Evolutionary conservation across 345 rosid species (phyloP).

Genomic region (Noccaea bulbosa): DNA sequence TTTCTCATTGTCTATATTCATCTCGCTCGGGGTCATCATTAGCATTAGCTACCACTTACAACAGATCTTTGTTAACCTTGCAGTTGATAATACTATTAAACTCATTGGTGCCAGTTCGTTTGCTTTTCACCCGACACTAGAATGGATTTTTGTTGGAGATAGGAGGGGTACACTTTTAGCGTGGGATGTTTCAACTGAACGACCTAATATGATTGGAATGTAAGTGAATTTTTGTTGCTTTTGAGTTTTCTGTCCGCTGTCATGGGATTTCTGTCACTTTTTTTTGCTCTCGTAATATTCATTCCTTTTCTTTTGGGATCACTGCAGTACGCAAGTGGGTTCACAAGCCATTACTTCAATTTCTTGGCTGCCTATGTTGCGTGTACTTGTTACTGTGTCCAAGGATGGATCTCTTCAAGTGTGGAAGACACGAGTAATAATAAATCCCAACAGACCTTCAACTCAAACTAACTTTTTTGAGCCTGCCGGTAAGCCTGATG

Average conservation of each 20-base stretch:
- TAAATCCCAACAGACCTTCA: slow-evolving; percentile 89
- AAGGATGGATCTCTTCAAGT: slow-evolving; percentile 95
- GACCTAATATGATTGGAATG: slow-evolving; percentile 98
- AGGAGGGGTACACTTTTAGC: slow-evolving; percentile 95
- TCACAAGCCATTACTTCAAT: slow-evolving; percentile 90
- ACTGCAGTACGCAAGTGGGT: slow-evolving; percentile 82
- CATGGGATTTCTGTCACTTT: neutral
- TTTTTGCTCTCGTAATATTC: neutral
- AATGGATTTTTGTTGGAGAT: slow-evolving; percentile 99
- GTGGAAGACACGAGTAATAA: slow-evolving; percentile 81
- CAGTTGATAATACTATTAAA: slow-evolving; percentile 95
- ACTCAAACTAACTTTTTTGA: slow-evolving; percentile 94
- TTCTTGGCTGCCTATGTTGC: slow-evolving; percentile 86
- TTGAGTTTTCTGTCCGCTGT: slow-evolving; percentile 1
- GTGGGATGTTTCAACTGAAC: slow-evolving; percentile 99
- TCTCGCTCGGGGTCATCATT: slow-evolving; percentile 22
- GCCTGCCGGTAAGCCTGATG: slow-evolving; percentile 64
- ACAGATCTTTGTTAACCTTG: slow-evolving; percentile 28
- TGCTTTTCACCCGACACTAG: slow-evolving; percentile 93
- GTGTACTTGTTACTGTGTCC: slow-evolving; percentile 80
- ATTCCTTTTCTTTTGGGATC: slow-evolving; percentile 25
- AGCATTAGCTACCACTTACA: slow-evolving; percentile 16
- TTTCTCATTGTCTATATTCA: slow-evolving; percentile 10
- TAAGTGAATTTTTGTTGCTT: slow-evolving; percentile 45
- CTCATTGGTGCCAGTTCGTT: slow-evolving; percentile 93